Percentiles rank a stretch among this genome's conserved stretches.
Conservation (phyloP, 2,329 filamentous ascomycete genomes). For the Helotiales sp. region DNA sequence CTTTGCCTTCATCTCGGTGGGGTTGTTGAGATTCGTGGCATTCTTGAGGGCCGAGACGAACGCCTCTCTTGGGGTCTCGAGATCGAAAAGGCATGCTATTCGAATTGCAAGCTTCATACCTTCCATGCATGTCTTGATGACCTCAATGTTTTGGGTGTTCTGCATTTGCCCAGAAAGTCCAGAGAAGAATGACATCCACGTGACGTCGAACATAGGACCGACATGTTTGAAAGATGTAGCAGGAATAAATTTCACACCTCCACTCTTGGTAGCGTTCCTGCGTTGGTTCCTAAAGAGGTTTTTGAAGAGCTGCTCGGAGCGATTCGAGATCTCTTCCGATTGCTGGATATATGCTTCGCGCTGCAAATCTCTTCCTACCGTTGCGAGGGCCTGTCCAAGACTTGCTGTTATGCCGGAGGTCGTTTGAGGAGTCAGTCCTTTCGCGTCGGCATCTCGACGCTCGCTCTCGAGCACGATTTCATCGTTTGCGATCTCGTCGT, state of each 20-base stretch:
- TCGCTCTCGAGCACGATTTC: constrained; percentile 96
- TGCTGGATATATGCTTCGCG: constrained; percentile 92
- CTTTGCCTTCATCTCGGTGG: constrained; percentile 93
- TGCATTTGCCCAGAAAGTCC: constrained; percentile 92
- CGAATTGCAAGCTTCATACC: constrained; percentile 92
- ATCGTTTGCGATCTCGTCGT: constrained; percentile 85
- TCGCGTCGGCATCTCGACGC: constrained; percentile 81
- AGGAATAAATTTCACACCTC: constrained; percentile 77
- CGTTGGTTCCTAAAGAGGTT: constrained; percentile 88
- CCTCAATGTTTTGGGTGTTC: constrained; percentile 88
- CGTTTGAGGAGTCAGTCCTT: constrained; percentile 61
- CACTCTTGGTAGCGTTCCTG: constrained; percentile 68
- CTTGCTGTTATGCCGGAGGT: constrained; percentile 74
- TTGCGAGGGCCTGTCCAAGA: constrained; percentile 86
- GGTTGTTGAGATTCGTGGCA: constrained; percentile 93
- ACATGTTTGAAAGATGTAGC: constrained; percentile 94
- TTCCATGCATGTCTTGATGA: constrained; percentile 89
- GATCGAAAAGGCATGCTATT: constrained; percentile 89
- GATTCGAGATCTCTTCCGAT: constrained; percentile 82
- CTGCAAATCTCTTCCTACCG: constrained; percentile 87
- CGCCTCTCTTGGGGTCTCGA: constrained; percentile 89
- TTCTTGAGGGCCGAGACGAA: constrained; percentile 93
- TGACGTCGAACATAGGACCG: constrained; percentile 97
- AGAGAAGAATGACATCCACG: constrained; percentile 99
- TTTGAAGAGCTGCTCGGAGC: constrained; percentile 84